Conservation (phyloP, 805 yeast genomes). For the Torulaspora microellipsoides region DNA sequence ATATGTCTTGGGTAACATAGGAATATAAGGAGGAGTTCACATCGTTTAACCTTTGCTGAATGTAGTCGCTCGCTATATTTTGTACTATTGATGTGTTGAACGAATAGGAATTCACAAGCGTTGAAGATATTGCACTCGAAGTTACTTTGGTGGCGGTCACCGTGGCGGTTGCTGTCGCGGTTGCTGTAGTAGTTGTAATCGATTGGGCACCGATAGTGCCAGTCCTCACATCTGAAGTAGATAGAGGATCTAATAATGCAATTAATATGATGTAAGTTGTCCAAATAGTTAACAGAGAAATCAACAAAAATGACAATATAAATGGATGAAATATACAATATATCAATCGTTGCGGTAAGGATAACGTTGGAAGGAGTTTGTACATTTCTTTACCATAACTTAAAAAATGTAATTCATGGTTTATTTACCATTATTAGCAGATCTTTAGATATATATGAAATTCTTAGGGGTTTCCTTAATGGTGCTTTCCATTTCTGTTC, state of each 20-base stretch:
- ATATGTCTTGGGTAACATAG: slow-evolving; percentile 1
- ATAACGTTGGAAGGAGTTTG: slow-evolving; percentile 5
- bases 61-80: slow-evolving; percentile 1
- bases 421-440: no score
- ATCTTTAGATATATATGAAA: no score
- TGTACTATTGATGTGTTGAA: slow-evolving; percentile 1
- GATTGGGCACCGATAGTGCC: not conserved
- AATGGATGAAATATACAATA: slow-evolving; percentile 14
- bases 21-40: not conserved
- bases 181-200: not conserved
- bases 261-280: slow-evolving; percentile 4
- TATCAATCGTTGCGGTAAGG: slow-evolving; percentile 16
- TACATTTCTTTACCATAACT: slow-evolving; percentile 1
- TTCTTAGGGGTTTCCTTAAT: no score
- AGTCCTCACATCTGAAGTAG: not conserved
- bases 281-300: slow-evolving; percentile 15
- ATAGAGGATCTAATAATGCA: not conserved
- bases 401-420: no score
- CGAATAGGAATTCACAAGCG: not conserved
- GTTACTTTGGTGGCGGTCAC: slow-evolving; percentile 3
- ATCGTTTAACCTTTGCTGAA: not conserved
- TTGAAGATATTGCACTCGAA: not conserved
- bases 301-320: slow-evolving; percentile 8
- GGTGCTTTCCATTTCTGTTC: no score
- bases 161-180: slow-evolving; percentile 2